Percentiles rank a stretch among this genome's conserved stretches.
Conservation (phyloP, 1,284 basidiomycete species). For the Pseudozyma sp. region DNA sequence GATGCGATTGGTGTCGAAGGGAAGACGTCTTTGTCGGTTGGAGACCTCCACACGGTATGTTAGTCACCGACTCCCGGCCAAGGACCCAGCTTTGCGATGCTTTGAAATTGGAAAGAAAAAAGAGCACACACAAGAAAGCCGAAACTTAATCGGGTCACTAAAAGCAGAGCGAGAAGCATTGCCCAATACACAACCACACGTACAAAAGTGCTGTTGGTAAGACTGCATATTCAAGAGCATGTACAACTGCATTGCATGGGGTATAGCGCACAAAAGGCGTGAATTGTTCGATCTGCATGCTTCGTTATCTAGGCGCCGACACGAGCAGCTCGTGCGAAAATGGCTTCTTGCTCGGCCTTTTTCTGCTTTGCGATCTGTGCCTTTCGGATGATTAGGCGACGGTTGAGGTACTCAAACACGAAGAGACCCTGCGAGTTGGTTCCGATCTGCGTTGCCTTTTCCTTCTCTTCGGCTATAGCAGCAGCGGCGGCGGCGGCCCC, state of each 20-base stretch:
- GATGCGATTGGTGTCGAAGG: not conserved
- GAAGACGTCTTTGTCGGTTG: not conserved
- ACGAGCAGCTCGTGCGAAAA: constrained; percentile 56
- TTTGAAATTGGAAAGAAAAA: not conserved
- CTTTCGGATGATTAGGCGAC: constrained; percentile 57
- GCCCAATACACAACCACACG: not conserved
- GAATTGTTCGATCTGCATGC: not conserved
- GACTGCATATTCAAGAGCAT: not conserved
- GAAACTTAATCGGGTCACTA: not conserved
- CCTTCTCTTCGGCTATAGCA: constrained; percentile 31
- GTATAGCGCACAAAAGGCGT: constrained; percentile 23
- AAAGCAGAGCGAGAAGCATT: not conserved
- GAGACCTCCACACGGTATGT: constrained; percentile 25
- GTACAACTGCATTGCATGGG: not conserved
- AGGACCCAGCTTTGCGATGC: no score
- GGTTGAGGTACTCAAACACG: constrained; percentile 63
- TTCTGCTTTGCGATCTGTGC: constrained; percentile 55
- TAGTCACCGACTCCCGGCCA: constrained; percentile 11
- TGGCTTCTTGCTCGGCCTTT: constrained; percentile 55
- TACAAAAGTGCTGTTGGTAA: not conserved
- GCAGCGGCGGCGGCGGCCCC: not conserved
- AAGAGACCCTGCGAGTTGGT: constrained; percentile 45
- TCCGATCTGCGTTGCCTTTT: constrained; percentile 43
- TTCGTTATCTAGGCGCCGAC: constrained; percentile 24
- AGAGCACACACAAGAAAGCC: constrained; percentile 1